A percentile compares a stretch with the other conserved stretches of the same genome.
phyloP scores from a whole-genome alignment of 140 eudicot species.

The Oenanthe javanica region DNA sequence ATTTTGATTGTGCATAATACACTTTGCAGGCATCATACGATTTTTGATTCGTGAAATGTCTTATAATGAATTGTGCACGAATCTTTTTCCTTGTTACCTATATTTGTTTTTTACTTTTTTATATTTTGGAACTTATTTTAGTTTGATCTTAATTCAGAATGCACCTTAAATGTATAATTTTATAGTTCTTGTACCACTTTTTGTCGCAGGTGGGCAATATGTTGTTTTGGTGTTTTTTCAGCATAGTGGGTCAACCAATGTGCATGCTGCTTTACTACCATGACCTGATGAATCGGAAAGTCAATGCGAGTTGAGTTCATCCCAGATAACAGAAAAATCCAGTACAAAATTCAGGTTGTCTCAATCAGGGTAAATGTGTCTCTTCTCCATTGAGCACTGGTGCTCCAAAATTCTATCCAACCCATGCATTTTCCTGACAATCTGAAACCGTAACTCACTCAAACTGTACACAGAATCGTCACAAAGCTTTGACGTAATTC shows the following conservation, averaged over 20 bases:
- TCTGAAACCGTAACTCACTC: background rate
- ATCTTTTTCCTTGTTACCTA: background rate
- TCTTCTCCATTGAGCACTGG: background rate
- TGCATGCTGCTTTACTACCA: constrained; percentile 89
- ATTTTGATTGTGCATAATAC: background rate
- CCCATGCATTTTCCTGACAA: background rate
- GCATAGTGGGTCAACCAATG: constrained; percentile 97
- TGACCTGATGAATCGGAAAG: constrained; percentile 85
- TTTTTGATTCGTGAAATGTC: background rate
- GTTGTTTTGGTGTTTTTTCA: constrained; percentile 86
- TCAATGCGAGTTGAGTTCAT: constrained; percentile 18
- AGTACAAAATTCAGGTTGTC: background rate
- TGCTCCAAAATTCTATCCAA: background rate
- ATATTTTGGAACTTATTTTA: background rate
- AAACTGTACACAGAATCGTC: background rate
- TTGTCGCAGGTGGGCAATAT: constrained; percentile 80
- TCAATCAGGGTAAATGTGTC: background rate
- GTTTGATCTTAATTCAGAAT: background rate
- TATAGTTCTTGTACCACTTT: background rate
- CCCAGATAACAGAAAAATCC: background rate
- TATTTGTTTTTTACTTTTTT: background rate
- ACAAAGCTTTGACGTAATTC: background rate
- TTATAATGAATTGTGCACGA: no score
- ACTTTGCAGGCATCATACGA: background rate
- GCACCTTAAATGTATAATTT: background rate